Conservation (phyloP, 2,329 filamentous ascomycete genomes). For the Daldinia sp. region DNA sequence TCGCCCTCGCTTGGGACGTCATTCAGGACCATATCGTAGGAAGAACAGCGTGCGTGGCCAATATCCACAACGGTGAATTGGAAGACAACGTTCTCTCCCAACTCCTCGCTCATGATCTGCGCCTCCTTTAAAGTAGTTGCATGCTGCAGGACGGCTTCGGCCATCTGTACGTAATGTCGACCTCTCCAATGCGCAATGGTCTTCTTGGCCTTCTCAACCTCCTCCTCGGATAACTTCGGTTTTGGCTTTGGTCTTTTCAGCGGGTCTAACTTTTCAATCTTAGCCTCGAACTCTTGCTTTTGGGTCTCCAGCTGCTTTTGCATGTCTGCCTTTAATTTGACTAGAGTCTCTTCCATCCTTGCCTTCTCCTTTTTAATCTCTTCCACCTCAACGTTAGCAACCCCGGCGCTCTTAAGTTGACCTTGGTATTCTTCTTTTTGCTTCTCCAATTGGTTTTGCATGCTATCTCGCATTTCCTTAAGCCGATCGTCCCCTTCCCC, state of each 20-base stretch:
- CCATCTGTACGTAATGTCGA: slow-evolving; percentile 92
- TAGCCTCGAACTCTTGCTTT: slow-evolving; percentile 84
- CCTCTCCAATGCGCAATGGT: slow-evolving; percentile 82
- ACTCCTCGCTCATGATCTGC: slow-evolving; percentile 96
- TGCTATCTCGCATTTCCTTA: slow-evolving; percentile 80
- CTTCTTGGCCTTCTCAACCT: slow-evolving; percentile 76
- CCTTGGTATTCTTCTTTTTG: slow-evolving; percentile 87
- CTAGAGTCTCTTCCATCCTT: slow-evolving; percentile 85
- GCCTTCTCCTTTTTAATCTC: slow-evolving; percentile 85
- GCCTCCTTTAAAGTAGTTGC: slow-evolving; percentile 92
- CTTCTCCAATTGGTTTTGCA: slow-evolving; percentile 84
- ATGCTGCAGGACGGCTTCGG: slow-evolving; percentile 89
- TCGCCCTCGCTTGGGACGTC: slow-evolving; percentile 87
- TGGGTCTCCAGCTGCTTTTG: slow-evolving; percentile 86
- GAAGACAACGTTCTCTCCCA: slow-evolving; percentile 92
- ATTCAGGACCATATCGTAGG: slow-evolving; percentile 96
- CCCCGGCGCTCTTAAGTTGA: slow-evolving; percentile 80
- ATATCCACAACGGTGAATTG: slow-evolving; percentile 93
- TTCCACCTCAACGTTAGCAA: slow-evolving; percentile 81
- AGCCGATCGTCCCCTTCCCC: slow-evolving; percentile 81
- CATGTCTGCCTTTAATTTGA: slow-evolving; percentile 86
- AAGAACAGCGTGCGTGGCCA: slow-evolving; percentile 89
- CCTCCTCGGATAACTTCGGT: slow-evolving; percentile 75
- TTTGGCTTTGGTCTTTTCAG: slow-evolving; percentile 71
- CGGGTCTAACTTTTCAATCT: slow-evolving; percentile 80